Base-by-base conservation (phyloP, 163 green algal species). In the Chloromonas sp. region DNA sequence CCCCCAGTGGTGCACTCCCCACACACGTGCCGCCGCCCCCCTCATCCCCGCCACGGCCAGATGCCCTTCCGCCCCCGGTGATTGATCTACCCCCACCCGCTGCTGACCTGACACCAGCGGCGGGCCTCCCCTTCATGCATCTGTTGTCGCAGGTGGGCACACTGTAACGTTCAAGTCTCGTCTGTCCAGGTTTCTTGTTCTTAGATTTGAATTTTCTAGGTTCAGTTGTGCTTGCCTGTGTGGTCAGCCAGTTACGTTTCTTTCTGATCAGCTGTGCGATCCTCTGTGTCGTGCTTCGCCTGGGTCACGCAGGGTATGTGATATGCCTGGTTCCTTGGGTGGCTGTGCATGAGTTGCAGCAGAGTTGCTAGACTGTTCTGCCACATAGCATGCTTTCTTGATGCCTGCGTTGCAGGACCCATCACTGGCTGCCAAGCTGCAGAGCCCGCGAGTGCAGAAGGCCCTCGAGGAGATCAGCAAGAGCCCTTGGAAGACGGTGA, bases 401-500 rank as follows among this genome's bases (percentile, higher is more conserved):
- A 36, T 36, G 36, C 36, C 36, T 36, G 36, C 36, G 36, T 36
- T 36, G 66, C 66, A 74, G 66, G 66, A 74, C 11, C 66, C 66
- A 74, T 5, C 66, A 5, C 66, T 74, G 5, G 66, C 66, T 11
- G 66, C 66, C 66, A 74, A 74, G 83, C 79, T 89, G 58, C 58
- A 83, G 3, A 86, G 86, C 71, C 79, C 86, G 0, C 14, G 60
- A n/a, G 86, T 89, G 0, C 81, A 85, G 79, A 61, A 82, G 14
- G 86, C 86, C 0, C 58, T 89, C 14, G 11, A 88, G 57, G 85
- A 88, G 82, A 84, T 88, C 57, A n/a, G 81, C 62, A 83, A 85
- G 71, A 83, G 57, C 14, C 86, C 86, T 0, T 89, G 86, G 86
- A 89, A 89, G 80, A 89, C 86, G 1, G 58, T 81, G 74, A n/a